Evolutionary conservation across 192 early-diverging fungal genomes (phyloP).

Genomic region (Phlyctochytrium planicorne): DNA sequence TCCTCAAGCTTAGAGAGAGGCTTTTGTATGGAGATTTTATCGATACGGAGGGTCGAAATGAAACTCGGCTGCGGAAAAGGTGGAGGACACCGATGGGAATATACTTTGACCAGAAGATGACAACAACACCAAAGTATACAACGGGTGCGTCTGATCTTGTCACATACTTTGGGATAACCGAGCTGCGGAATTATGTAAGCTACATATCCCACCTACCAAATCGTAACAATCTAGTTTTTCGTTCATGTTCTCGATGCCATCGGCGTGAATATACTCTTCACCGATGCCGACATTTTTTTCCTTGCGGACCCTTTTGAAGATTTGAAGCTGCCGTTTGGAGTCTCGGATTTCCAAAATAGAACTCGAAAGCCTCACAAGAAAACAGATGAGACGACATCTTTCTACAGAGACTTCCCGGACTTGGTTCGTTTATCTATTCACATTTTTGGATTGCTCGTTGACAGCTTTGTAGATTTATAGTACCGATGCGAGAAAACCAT

Average conservation of each 20-base stretch:
- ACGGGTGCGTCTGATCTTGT: neutral
- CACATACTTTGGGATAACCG: constrained; percentile 6
- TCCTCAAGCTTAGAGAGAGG: neutral
- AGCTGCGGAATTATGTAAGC: neutral
- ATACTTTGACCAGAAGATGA: constrained; percentile 9
- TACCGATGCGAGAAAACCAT: constrained; percentile 15
- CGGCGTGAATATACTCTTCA: constrained; percentile 10
- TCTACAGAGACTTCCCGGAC: neutral
- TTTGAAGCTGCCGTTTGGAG: constrained; percentile 11
- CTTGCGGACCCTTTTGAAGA: constrained; percentile 10
- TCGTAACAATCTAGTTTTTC: constrained; percentile 10
- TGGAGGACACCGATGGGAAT: neutral
- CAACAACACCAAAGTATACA: neutral
- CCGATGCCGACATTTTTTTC: constrained; percentile 13
- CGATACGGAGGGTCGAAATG: neutral
- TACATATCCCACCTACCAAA: neutral
- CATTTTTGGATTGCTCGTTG: neutral
- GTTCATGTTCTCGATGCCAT: neutral
- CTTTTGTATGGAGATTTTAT: neutral
- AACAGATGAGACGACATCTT: too few species aligned
- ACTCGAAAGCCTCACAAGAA: too few species aligned
- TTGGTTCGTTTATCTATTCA: neutral
- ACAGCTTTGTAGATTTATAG: constrained; percentile 6
- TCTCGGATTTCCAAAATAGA: constrained; percentile 3
- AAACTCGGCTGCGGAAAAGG: neutral